Percentiles rank a stretch among this genome's conserved stretches.
These are phyloP conservation scores for Naganishia vishniacii DNA, from an alignment of 768 basidiomycete species.

Conservation along the genomic window DNA sequence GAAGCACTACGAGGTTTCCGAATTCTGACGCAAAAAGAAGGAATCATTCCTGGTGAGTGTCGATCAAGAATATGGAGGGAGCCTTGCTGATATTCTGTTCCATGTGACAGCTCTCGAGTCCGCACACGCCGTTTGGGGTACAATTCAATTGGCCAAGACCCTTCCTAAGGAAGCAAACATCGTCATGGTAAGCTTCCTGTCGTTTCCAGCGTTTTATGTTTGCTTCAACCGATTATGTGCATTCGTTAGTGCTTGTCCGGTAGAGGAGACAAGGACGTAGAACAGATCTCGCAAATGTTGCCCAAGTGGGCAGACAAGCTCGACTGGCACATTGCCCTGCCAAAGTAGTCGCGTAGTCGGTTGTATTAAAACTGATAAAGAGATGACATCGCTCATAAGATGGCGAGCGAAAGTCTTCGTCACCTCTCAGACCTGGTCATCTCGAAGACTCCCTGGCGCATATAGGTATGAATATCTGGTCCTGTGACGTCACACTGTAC, in stretches of 20 bases:
- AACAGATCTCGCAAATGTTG: conserved; percentile 86
- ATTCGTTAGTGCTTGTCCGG: conserved; percentile 76
- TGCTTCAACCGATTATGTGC: no score
- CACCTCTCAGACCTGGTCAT: no score
- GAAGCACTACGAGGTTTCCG: conserved; percentile 88
- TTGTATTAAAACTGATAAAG: not conserved
- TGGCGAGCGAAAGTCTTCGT: no score
- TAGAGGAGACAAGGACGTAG: conserved; percentile 95
- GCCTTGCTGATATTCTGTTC: no score
- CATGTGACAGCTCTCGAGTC: conserved; percentile 73
- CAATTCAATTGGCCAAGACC: conserved; percentile 74
- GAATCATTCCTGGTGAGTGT: conserved; percentile 69
- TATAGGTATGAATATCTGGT: no score
- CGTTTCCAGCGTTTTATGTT: no score
- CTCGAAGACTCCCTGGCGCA: no score
- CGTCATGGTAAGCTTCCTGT: conserved; percentile 72
- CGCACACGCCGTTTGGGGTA: conserved; percentile 92
- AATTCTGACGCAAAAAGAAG: conserved; percentile 83
- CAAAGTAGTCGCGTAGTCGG: no score
- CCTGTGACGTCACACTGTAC: no score
- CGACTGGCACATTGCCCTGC: conserved; percentile 73
- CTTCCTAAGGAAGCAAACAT: conserved; percentile 77
- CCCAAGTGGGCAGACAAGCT: conserved; percentile 92
- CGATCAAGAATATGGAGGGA: no score
- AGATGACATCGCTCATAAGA: not conserved